phyloP scores from a whole-genome alignment of 2,329 filamentous ascomycete genomes.

The Rhynchosporium agropyri region DNA sequence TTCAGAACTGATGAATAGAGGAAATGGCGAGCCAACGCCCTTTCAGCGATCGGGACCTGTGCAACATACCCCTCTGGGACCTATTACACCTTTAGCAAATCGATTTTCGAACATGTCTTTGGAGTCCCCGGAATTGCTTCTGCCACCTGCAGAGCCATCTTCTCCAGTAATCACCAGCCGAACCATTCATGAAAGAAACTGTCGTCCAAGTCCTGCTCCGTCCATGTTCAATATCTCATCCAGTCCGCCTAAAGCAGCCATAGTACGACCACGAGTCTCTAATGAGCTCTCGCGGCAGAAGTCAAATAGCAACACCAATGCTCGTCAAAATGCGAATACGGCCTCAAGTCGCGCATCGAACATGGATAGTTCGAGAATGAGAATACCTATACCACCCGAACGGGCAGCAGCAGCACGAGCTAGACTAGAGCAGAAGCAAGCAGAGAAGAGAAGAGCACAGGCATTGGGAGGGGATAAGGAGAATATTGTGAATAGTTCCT shows the following conservation, averaged over 20 bases:
- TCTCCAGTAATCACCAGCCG: conserved; percentile 22
- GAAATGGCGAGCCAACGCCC: conserved; percentile 31
- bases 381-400: conserved; percentile 39
- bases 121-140: conserved; percentile 26
- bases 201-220: conserved; percentile 34
- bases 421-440: conserved; percentile 40
- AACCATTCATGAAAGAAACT: conserved; percentile 29
- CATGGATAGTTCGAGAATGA: conserved; percentile 31
- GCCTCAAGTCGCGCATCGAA: conserved; percentile 31
- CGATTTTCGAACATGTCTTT: conserved; percentile 31
- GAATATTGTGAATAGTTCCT: conserved; percentile 31
- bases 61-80: conserved; percentile 30
- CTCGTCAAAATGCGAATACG: conserved; percentile 17
- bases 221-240: conserved; percentile 39
- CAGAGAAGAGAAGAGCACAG: conserved; percentile 37
- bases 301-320: conserved; percentile 24
- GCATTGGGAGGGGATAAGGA: conserved; percentile 33
- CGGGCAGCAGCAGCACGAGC: conserved; percentile 43
- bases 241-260: conserved; percentile 36
- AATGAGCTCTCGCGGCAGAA: conserved; percentile 27
- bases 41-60: conserved; percentile 32
- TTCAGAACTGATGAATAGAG: conserved; percentile 38
- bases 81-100: conserved; percentile 26
- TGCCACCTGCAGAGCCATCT: conserved; percentile 32
- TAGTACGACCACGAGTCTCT: conserved; percentile 28